phyloP scores from a whole-genome alignment of 257 asterid genomes.

The Vinca minor region DNA sequence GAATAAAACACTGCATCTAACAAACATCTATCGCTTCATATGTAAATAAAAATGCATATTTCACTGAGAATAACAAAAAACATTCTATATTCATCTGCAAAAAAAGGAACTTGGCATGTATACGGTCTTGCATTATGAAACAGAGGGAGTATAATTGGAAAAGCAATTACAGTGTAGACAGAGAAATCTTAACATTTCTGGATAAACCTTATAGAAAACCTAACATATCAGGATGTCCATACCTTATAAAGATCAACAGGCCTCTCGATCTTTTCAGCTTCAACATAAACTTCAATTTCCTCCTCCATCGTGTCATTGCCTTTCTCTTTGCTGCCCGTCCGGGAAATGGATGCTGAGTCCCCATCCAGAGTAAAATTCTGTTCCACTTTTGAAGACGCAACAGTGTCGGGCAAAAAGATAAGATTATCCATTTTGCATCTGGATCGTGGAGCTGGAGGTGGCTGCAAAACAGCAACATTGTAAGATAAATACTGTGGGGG shows the following conservation, averaged over 20 bases:
- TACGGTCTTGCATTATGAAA: background rate
- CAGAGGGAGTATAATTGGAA: too few relatives aligned
- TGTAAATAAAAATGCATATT: background rate
- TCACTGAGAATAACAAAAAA: background rate
- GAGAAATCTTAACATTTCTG: background rate
- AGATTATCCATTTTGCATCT: conserved; percentile 92
- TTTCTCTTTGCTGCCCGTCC: conserved; percentile 21
- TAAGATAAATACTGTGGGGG: background rate
- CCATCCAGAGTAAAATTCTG: conserved; percentile 20
- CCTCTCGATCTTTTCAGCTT: conserved; percentile 68
- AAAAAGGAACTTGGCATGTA: background rate
- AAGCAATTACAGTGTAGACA: background rate
- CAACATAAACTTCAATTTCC: conserved; percentile 44
- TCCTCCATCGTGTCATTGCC: conserved; percentile 25
- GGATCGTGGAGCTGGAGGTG: conserved; percentile 73
- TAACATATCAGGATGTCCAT: conserved; percentile 14
- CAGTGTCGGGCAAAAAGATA: conserved; percentile 58
- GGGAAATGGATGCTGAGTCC: too few relatives aligned
- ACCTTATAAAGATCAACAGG: conserved; percentile 96
- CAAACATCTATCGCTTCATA: background rate
- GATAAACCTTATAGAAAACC: background rate
- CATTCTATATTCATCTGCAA: background rate
- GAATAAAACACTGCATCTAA: background rate
- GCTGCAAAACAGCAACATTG: conserved; percentile 40
- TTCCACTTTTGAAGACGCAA: conserved; percentile 34